Base-by-base conservation (phyloP, 164 flowering plant genomes). In the Piper betle region DNA sequence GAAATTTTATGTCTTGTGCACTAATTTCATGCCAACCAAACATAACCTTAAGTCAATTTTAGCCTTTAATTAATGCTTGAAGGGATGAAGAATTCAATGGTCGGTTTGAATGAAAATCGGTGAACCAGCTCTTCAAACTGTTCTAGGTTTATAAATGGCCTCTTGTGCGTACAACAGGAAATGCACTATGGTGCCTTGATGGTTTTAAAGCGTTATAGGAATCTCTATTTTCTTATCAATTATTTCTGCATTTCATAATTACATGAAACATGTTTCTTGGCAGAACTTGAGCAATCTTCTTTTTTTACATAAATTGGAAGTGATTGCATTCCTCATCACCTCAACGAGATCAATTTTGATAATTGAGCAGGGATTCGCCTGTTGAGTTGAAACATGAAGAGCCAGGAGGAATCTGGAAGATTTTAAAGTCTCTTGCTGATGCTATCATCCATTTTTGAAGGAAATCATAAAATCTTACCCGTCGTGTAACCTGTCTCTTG, bases 351-450 rank as follows among this genome's bases (percentile, higher is more conserved):
- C 18, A n/a, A 10, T 63, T 10, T 40, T 43, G 17, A 12, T 55
- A 55, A 41, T 52, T 37, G 43, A 12, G 19, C 72, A 75, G 76
- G 41, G 68, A 71, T 19, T 57, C 39, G 0, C 62, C 68, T 52
- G 39, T 46, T 62, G 59, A 62, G 66, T 48, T 52, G 48, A 62
- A 63, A 38, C 42, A 58, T 3, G 18, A 60, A 12, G 79, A 70
- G 42, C 64, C 72, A 46, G 41, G 38, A 37, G 61, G 59, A 15
- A 70, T 79, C 3, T 81, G 85, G 85, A 75, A 71, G 58, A 79
- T 68, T 53, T 60, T 81, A 58, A 75, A 73, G 67, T 79, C 82
- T 62, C 64, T 81, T 62, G 85, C 82, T 41, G 81, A 69, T 68
- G 77, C 71, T 39, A 37, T 81, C 46, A 55, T 81, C 57, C 75